phyloP scores from a whole-genome alignment of 225 moss, liverwort and hornwort genomes.

The Asterella californica region DNA sequence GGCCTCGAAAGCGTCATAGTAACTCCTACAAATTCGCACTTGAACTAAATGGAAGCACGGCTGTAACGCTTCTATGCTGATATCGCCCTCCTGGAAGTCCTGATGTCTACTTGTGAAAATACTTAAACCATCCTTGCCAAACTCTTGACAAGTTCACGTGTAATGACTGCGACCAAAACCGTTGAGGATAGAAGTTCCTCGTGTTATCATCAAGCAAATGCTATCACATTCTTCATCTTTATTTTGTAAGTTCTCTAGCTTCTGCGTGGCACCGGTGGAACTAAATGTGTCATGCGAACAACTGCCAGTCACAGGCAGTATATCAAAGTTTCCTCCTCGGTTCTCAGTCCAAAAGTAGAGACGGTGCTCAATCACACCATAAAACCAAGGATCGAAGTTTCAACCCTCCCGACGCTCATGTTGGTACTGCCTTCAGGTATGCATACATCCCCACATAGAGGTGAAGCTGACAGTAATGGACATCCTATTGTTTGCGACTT shows the following conservation, averaged over 20 bases:
- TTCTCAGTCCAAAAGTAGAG: background rate
- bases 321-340: no score
- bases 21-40: no score
- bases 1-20: no score
- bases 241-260: background rate
- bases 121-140: no score
- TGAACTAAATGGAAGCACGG: no score
- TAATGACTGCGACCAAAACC: background rate
- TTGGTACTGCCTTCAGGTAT: constrained; percentile 2
- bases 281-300: background rate
- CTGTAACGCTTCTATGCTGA: no score
- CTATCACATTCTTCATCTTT: background rate
- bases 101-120: no score
- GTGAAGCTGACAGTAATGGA: background rate
- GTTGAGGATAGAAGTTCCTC: background rate
- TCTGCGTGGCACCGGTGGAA: background rate
- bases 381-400: background rate
- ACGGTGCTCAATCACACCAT: background rate
- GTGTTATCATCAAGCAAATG: background rate
- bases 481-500: constrained; percentile 46
- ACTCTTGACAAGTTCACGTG: no score
- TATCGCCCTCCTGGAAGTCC: no score
- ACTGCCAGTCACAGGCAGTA: background rate
- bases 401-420: background rate
- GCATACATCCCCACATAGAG: background rate